Percentiles rank a stretch among this genome's conserved stretches.
Evolutionary conservation across 1,139 yeast genomes (phyloP).

Genomic region (Kodamaea fungicola): DNA sequence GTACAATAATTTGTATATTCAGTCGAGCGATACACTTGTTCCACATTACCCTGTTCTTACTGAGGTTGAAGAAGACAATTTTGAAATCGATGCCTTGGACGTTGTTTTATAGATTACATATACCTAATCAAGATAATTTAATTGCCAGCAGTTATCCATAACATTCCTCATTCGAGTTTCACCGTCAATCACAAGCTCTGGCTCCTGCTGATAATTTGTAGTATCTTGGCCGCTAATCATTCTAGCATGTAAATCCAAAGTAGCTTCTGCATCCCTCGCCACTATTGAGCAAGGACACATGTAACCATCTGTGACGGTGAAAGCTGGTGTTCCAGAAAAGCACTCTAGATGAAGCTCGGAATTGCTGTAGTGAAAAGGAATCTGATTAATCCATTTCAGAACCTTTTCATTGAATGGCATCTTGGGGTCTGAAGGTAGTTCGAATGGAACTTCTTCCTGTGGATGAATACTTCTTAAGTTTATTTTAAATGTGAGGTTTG

Average conservation of each 20-base stretch:
- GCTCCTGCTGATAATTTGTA: slow-evolving; percentile 36
- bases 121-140: neutral
- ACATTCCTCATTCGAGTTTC: too few species aligned
- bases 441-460: slow-evolving; percentile 18
- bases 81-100: slow-evolving; percentile 37
- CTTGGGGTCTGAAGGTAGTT: slow-evolving; percentile 55
- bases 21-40: slow-evolving; percentile 70
- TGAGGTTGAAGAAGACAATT: slow-evolving; percentile 18
- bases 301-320: slow-evolving; percentile 6
- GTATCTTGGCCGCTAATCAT: slow-evolving; percentile 46
- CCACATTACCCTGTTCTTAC: slow-evolving; percentile 74
- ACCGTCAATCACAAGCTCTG: slow-evolving; percentile 15
- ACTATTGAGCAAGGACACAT: slow-evolving; percentile 10
- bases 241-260: slow-evolving; percentile 51
- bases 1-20: slow-evolving; percentile 74
- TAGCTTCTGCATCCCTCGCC: slow-evolving; percentile 31
- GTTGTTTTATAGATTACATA: slow-evolving; percentile 21
- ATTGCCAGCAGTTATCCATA: too few species aligned
- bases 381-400: slow-evolving; percentile 52
- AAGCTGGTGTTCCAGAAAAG: slow-evolving; percentile 42
- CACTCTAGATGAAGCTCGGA: slow-evolving; percentile 30
- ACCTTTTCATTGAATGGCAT: slow-evolving; percentile 66
- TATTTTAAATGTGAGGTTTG: too few species aligned
- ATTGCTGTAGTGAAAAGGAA: slow-evolving; percentile 41
- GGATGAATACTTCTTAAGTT: neutral